phyloP scores from a whole-genome alignment of 495 filamentous ascomycete species.

The Tuber umbilicatum region DNA sequence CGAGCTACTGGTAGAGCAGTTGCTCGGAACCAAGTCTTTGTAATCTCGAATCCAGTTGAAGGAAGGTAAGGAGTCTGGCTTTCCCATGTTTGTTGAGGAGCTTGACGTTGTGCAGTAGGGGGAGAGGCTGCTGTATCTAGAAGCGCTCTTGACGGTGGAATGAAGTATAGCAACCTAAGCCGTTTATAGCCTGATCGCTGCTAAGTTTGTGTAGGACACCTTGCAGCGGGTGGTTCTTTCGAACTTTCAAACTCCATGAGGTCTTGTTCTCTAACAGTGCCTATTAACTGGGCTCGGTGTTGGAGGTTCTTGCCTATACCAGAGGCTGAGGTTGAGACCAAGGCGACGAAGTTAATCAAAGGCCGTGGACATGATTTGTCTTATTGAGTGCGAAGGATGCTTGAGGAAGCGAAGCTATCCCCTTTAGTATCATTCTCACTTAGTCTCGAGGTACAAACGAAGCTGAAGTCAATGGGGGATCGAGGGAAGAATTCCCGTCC shows the following conservation, averaged over 20 bases:
- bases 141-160: background rate
- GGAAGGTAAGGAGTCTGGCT: background rate
- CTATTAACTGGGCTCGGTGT: background rate
- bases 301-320: background rate
- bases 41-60: background rate
- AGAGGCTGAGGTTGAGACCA: background rate
- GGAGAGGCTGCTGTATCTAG: background rate
- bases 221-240: background rate
- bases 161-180: background rate
- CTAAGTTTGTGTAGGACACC: background rate
- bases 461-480: background rate
- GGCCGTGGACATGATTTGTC: background rate
- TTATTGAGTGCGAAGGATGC: background rate
- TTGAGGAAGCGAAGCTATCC: background rate
- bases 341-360: background rate
- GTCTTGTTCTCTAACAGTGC: background rate
- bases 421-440: background rate
- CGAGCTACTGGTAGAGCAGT: background rate
- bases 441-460: background rate
- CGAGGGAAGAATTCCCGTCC: background rate
- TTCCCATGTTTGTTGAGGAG: background rate
- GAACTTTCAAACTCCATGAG: background rate
- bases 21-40: background rate
- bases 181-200: background rate
- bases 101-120: too few species aligned